A percentile compares a stretch with the other conserved stretches of the same genome.
Conservation (phyloP, 208 protist species). For the Crithidia thermophila region DNA sequence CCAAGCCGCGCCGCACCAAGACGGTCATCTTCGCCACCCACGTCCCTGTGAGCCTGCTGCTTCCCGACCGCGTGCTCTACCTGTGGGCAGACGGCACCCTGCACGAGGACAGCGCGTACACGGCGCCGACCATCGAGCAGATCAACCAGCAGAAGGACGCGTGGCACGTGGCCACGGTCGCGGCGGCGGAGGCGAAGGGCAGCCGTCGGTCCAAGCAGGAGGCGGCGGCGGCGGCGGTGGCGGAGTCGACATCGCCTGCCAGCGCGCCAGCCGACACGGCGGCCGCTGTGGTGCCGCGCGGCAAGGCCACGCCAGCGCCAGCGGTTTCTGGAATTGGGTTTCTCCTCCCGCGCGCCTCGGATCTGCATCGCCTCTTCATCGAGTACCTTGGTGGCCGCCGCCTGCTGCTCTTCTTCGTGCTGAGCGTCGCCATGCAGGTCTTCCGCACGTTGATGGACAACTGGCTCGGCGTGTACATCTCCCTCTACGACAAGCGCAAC, state of each 20-base stretch:
- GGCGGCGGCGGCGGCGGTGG: not conserved
- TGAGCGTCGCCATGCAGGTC: conserved; percentile 50
- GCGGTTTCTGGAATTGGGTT: conserved; percentile 14
- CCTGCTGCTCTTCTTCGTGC: conserved; percentile 36
- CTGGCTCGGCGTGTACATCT: conserved; percentile 80
- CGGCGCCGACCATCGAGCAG: conserved; percentile 29
- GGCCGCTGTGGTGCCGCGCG: not conserved
- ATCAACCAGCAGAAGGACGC: conserved; percentile 30
- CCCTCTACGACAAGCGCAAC: conserved; percentile 45
- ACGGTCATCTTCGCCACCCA: conserved; percentile 62
- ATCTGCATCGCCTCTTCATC: conserved; percentile 51
- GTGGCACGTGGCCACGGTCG: conserved; percentile 41
- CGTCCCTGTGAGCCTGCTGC: conserved; percentile 33
- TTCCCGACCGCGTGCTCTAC: conserved; percentile 55
- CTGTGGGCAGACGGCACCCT: conserved; percentile 45
- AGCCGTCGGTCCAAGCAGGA: conserved; percentile 13
- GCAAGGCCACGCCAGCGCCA: not conserved
- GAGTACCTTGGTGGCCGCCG: conserved; percentile 42
- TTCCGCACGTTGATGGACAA: conserved; percentile 72
- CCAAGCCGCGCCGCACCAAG: conserved; percentile 28
- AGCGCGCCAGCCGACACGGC: not conserved
- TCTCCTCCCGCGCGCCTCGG: conserved; percentile 38
- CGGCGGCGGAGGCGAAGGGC: conserved; percentile 29
- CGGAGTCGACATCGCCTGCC: not conserved
- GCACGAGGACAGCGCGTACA: conserved; percentile 35